Conservation (phyloP, 805 yeast genomes). For the Peterozyma toletana region DNA sequence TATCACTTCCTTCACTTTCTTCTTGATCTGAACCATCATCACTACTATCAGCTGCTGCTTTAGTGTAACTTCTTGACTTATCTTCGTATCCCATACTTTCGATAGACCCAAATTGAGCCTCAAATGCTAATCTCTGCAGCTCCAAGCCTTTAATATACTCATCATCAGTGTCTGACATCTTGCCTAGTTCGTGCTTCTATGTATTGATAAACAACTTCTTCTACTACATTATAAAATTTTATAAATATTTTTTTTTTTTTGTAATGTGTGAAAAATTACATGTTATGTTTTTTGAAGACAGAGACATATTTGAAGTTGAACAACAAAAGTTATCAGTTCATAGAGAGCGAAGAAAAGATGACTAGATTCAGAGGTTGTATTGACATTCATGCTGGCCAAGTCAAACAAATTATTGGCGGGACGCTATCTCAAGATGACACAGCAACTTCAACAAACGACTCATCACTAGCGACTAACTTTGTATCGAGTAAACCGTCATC, state of each 20-base stretch:
- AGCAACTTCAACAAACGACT: conserved; percentile 24
- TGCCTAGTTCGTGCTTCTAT: too few relatives aligned
- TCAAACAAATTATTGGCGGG: conserved; percentile 96
- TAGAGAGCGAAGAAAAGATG: conserved; percentile 33
- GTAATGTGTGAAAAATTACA: neutral
- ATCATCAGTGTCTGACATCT: conserved; percentile 5
- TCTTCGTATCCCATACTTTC: conserved; percentile 27
- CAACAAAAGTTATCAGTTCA: conserved; percentile 2
- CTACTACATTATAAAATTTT: too few relatives aligned
- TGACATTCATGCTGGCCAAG: conserved; percentile 91
- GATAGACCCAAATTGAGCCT: conserved; percentile 36
- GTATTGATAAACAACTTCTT: too few relatives aligned
- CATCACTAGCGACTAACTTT: conserved; percentile 58
- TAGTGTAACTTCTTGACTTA: conserved; percentile 1
- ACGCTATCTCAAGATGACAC: conserved; percentile 57
- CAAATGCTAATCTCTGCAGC: conserved; percentile 35
- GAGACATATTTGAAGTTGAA: neutral
- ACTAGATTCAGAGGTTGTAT: conserved; percentile 91
- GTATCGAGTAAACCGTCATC: conserved; percentile 69
- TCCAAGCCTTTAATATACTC: conserved; percentile 20
- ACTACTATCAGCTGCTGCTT: conserved; percentile 3
- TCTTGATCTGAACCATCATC: conserved; percentile 9
- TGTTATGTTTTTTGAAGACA: neutral
- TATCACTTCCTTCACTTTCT: conserved; percentile 19
- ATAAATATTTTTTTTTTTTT: neutral